These are phyloP conservation scores for Chloropicon primus DNA, from an alignment of 139 green algal genomes.

Conservation along the genomic window DNA sequence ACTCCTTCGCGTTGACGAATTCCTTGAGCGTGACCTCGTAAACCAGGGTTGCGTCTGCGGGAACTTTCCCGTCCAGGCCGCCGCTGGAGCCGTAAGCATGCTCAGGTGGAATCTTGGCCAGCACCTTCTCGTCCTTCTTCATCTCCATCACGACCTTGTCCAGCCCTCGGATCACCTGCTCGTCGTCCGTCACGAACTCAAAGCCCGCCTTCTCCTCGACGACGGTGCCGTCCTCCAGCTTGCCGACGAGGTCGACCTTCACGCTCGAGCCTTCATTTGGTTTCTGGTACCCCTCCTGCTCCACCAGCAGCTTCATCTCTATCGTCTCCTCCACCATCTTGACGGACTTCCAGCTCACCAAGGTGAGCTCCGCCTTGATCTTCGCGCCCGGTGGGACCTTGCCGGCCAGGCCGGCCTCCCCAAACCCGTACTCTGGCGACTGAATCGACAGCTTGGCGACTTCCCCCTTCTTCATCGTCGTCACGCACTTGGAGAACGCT, in stretches of 20 bases:
- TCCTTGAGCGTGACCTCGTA: not conserved
- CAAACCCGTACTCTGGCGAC: conserved; percentile 57
- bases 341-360: conserved; percentile 61
- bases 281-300: conserved; percentile 48
- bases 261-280: conserved; percentile 46
- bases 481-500: conserved; percentile 35
- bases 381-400: conserved; percentile 32
- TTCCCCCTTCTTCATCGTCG: conserved; percentile 70
- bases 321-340: conserved; percentile 71
- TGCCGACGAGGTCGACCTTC: conserved; percentile 10
- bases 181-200: conserved; percentile 48
- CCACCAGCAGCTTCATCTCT: conserved; percentile 61
- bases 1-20: conserved; percentile 65
- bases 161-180: conserved; percentile 46
- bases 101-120: not conserved
- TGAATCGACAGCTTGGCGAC: conserved; percentile 34
- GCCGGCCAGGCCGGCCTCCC: conserved; percentile 20
- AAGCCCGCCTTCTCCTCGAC: conserved; percentile 53
- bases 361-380: conserved; percentile 54
- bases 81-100: not conserved
- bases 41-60: not conserved
- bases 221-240: conserved; percentile 42
- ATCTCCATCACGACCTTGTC: conserved; percentile 77
- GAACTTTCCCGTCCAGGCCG: not conserved
- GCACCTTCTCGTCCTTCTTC: conserved; percentile 58